A percentile compares a stretch with the other conserved stretches of the same genome.
Evolutionary conservation across 2,329 filamentous ascomycete species (phyloP).

Genomic region (Colletotrichum gigasporum): DNA sequence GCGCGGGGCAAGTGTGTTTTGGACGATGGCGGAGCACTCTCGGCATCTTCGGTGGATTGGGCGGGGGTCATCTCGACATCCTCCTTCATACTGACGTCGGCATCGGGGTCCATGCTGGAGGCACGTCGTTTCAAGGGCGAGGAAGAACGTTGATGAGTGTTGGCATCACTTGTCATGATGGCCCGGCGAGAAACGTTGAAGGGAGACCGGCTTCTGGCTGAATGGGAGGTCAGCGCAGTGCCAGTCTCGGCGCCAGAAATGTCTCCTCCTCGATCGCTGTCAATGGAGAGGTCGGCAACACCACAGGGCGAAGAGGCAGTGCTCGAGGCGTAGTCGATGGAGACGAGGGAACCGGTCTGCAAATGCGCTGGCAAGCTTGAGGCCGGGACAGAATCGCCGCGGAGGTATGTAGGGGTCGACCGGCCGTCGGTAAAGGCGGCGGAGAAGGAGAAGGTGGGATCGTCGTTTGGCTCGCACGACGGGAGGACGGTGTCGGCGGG

Average conservation of each 20-base stretch:
- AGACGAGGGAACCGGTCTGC: constrained; percentile 54
- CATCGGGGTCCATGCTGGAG: constrained; percentile 67
- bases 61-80: constrained; percentile 26
- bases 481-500: constrained; percentile 58
- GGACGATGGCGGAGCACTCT: constrained; percentile 6
- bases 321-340: constrained; percentile 62
- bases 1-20: constrained; percentile 43
- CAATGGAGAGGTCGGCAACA: constrained; percentile 66
- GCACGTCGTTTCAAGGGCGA: constrained; percentile 72
- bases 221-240: constrained; percentile 44
- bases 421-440: constrained; percentile 42
- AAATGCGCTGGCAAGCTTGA: constrained; percentile 63
- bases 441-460: constrained; percentile 61
- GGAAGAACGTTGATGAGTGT: constrained; percentile 68
- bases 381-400: constrained; percentile 47
- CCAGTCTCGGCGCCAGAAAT: constrained; percentile 51
- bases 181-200: constrained; percentile 60
- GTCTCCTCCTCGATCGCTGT: constrained; percentile 62
- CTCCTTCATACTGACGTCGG: constrained; percentile 43
- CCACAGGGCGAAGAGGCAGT: constrained; percentile 67
- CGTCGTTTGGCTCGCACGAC: constrained; percentile 63
- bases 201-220: constrained; percentile 61
- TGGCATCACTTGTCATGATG: constrained; percentile 69
- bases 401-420: constrained; percentile 37
- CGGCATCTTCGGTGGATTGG: constrained; percentile 17